These are phyloP conservation scores for Leccinum uliginosum DNA, from an alignment of 768 basidiomycete species.

Conservation along the genomic window DNA sequence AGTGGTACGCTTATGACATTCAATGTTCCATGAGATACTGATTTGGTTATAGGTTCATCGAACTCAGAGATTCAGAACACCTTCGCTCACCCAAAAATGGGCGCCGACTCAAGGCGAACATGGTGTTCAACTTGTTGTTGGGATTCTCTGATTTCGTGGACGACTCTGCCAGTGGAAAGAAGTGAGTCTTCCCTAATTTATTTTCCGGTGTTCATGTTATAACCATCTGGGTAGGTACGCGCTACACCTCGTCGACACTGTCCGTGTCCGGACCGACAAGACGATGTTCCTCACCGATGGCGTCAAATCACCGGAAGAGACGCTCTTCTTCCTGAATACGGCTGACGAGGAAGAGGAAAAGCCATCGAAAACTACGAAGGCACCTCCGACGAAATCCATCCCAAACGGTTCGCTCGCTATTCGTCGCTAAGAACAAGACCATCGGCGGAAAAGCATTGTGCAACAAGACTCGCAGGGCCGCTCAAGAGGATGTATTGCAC, in stretches of 20 bases:
- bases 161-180: slow-evolving; percentile 67
- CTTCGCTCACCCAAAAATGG: slow-evolving; percentile 77
- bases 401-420: slow-evolving; percentile 65
- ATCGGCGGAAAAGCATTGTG: slow-evolving; percentile 82
- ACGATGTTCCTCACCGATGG: slow-evolving; percentile 78
- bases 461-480: slow-evolving; percentile 85
- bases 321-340: slow-evolving; percentile 76
- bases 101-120: slow-evolving; percentile 65
- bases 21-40: background rate
- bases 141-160: slow-evolving; percentile 84
- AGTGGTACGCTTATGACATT: slow-evolving; percentile 50
- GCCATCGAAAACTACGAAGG: slow-evolving; percentile 52
- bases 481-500: slow-evolving; percentile 80
- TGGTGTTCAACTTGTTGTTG: slow-evolving; percentile 81
- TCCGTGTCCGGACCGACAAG: slow-evolving; percentile 66
- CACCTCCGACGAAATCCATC: slow-evolving; percentile 46
- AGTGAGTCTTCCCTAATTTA: slow-evolving; percentile 49
- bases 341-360: slow-evolving; percentile 55
- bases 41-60: slow-evolving; percentile 66
- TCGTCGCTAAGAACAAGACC: slow-evolving; percentile 68
- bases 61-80: slow-evolving; percentile 88
- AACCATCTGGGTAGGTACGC: slow-evolving; percentile 58
- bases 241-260: slow-evolving; percentile 83
- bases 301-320: slow-evolving; percentile 78
- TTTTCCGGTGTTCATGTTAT: background rate